A percentile compares a stretch with the other conserved stretches of the same genome.
These are phyloP conservation scores for Gyrodon lividus DNA, from an alignment of 768 basidiomycete genomes.

Conservation along the genomic window DNA sequence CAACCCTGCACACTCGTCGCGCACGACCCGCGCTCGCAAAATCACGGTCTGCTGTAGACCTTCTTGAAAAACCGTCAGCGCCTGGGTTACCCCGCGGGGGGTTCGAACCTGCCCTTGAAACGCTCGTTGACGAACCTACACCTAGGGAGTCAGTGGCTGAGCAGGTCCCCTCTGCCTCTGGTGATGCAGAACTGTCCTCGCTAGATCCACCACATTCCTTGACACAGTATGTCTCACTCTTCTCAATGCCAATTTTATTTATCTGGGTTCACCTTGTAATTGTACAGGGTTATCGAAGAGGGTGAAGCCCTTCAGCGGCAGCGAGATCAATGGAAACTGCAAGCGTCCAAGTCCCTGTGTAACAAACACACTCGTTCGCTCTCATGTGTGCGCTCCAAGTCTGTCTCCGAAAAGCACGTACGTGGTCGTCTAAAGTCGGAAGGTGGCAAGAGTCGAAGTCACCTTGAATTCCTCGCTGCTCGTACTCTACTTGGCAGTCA, in stretches of 20 bases:
- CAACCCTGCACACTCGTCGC: not conserved
- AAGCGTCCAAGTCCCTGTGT: slow-evolving; percentile 62
- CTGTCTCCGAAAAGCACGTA: slow-evolving; percentile 22
- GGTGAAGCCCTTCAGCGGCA: slow-evolving; percentile 59
- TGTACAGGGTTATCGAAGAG: slow-evolving; percentile 63
- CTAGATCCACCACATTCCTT: slow-evolving; percentile 63
- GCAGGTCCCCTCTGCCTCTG: not conserved
- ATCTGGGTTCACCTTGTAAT: not conserved
- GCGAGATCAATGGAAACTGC: slow-evolving; percentile 63
- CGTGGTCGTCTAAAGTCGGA: slow-evolving; percentile 19
- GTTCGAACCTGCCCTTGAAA: slow-evolving; percentile 22
- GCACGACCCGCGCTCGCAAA: slow-evolving; percentile 8
- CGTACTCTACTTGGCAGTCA: slow-evolving; percentile 69
- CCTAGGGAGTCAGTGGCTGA: slow-evolving; percentile 1
- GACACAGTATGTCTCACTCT: slow-evolving; percentile 34
- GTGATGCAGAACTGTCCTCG: slow-evolving; percentile 52
- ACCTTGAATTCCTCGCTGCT: slow-evolving; percentile 61
- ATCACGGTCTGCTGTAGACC: slow-evolving; percentile 24
- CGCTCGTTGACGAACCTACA: slow-evolving; percentile 13
- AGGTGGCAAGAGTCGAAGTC: slow-evolving; percentile 19
- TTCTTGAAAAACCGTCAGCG: slow-evolving; percentile 8
- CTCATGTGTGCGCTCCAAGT: slow-evolving; percentile 53
- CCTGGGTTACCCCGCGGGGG: slow-evolving; percentile 1
- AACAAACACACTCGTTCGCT: slow-evolving; percentile 62
- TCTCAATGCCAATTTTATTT: not conserved